Conservation (phyloP, 1,284 basidiomycete species). For the Cerrena zonata region DNA sequence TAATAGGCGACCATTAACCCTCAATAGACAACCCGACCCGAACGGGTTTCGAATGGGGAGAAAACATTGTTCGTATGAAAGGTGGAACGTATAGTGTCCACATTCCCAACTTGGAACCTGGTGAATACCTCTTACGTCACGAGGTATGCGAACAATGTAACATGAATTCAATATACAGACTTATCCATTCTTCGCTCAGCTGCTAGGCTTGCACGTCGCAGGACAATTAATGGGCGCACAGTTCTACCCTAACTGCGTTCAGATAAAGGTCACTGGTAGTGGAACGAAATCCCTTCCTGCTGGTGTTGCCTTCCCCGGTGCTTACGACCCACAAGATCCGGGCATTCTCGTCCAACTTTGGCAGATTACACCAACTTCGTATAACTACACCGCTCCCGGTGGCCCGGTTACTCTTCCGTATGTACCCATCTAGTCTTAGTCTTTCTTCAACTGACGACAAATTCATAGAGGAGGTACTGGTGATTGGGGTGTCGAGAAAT, state of each 20-base stretch:
- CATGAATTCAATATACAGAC: neutral
- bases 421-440: neutral
- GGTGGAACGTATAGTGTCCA: slow-evolving; percentile 13
- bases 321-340: slow-evolving; percentile 17
- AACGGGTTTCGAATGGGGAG: slow-evolving; percentile 14
- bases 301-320: slow-evolving; percentile 16
- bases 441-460: neutral
- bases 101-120: slow-evolving; percentile 13
- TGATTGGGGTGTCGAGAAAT: slow-evolving; percentile 12
- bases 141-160: slow-evolving; percentile 11
- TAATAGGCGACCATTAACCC: neutral
- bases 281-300: slow-evolving; percentile 12
- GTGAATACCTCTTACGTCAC: slow-evolving; percentile 16
- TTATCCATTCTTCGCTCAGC: slow-evolving; percentile 9
- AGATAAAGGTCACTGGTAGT: slow-evolving; percentile 14
- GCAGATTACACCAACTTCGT: slow-evolving; percentile 9
- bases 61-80: slow-evolving; percentile 13
- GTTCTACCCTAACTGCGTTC: slow-evolving; percentile 19
- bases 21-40: slow-evolving; percentile 13
- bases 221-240: slow-evolving; percentile 15
- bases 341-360: slow-evolving; percentile 17
- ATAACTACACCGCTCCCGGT: slow-evolving; percentile 16
- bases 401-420: slow-evolving; percentile 12
- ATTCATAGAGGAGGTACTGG: slow-evolving; percentile 11
- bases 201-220: slow-evolving; percentile 15